phyloP scores from a whole-genome alignment of 1,139 yeast genomes.

The Wickerhamomyces sp. region DNA sequence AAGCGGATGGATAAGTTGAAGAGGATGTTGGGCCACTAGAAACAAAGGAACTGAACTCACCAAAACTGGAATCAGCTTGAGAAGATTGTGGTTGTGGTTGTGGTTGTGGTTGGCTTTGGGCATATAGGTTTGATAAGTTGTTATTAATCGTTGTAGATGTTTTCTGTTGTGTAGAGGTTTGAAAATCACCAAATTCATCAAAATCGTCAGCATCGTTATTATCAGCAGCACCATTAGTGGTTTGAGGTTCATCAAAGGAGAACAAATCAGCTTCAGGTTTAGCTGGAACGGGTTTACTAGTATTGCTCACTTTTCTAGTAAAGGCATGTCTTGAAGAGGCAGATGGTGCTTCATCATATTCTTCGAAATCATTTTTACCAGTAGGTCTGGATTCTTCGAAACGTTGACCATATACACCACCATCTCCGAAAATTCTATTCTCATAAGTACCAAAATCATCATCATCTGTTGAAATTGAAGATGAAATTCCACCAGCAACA shows the following conservation, averaged over 20 bases:
- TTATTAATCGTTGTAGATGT: constrained; percentile 8
- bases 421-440: constrained; percentile 61
- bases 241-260: constrained; percentile 37
- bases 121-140: constrained; percentile 17
- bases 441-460: constrained; percentile 33
- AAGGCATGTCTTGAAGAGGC: constrained; percentile 11
- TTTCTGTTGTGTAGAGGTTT: constrained; percentile 53
- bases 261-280: constrained; percentile 48
- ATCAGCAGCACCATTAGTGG: constrained; percentile 12
- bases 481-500: constrained; percentile 53
- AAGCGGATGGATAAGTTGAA: constrained; percentile 11
- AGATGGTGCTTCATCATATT: constrained; percentile 50
- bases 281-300: constrained; percentile 25
- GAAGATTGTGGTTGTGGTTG: constrained; percentile 11
- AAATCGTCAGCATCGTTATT: constrained; percentile 52
- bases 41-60: constrained; percentile 22
- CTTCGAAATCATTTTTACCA: constrained; percentile 67
- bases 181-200: constrained; percentile 94
- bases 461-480: constrained; percentile 31
- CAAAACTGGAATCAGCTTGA: constrained; percentile 18
- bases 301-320: constrained; percentile 6
- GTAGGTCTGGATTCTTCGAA: constrained; percentile 43
- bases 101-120: constrained; percentile 8
- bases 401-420: constrained; percentile 72
- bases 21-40: constrained; percentile 17